These are phyloP conservation scores for Cutaneotrichosporon daszewskae DNA, from an alignment of 1,284 basidiomycete species.

Conservation along the genomic window DNA sequence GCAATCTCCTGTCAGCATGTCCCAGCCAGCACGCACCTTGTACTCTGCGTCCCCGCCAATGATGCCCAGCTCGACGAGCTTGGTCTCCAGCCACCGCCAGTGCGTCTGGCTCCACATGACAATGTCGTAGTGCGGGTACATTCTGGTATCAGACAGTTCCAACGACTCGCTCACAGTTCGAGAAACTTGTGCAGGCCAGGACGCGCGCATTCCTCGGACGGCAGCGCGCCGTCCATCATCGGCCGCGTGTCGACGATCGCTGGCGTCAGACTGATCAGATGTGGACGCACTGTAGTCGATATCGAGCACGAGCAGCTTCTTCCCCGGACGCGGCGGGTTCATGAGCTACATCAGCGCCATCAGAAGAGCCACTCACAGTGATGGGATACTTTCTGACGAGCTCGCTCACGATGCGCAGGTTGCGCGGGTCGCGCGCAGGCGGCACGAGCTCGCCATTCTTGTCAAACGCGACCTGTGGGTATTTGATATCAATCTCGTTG, in stretches of 20 bases:
- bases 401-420: constrained; percentile 70
- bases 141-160: constrained; percentile 30
- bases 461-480: too few relatives aligned
- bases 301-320: constrained; percentile 75
- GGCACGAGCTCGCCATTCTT: constrained; percentile 55
- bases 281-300: constrained; percentile 70
- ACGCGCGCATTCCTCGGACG: constrained; percentile 70
- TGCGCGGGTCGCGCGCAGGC: constrained; percentile 66
- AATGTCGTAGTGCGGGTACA: constrained; percentile 78
- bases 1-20: constrained; percentile 19
- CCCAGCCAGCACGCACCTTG: constrained; percentile 51
- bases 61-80: constrained; percentile 81
- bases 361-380: constrained; percentile 27
- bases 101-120: constrained; percentile 75
- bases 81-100: constrained; percentile 88
- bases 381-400: constrained; percentile 59
- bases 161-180: constrained; percentile 20
- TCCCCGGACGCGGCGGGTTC: constrained; percentile 66
- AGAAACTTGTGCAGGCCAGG: constrained; percentile 80
- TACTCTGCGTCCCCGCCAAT: constrained; percentile 63
- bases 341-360: constrained; percentile 54
- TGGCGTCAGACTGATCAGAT: constrained; percentile 25
- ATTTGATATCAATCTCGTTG: constrained; percentile 74
- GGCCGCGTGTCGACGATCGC: constrained; percentile 80
- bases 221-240: constrained; percentile 66